Evolutionary conservation across 345 rosid genomes (phyloP).

Genomic region (Dovyalis caffra): DNA sequence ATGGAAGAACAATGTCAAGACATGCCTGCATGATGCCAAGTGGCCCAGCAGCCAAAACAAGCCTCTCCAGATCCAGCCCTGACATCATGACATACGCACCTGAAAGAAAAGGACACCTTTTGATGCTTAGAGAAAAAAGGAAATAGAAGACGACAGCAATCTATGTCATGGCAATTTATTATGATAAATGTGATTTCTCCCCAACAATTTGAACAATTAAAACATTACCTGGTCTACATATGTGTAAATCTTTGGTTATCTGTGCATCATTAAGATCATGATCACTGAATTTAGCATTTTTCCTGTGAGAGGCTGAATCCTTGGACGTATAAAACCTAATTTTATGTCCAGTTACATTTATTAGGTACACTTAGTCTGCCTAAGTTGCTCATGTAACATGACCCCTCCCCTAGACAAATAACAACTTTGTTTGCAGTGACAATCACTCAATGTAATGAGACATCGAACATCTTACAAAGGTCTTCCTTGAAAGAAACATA

Average conservation of each 20-base stretch:
- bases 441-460: background rate
- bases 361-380: background rate
- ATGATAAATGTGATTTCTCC: background rate
- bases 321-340: too few relatives aligned
- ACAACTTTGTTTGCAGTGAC: background rate
- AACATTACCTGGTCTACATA: too few relatives aligned
- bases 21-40: conserved; percentile 96
- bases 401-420: background rate
- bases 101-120: conserved; percentile 26
- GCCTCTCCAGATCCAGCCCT: conserved; percentile 92
- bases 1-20: conserved; percentile 90
- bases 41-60: conserved; percentile 91
- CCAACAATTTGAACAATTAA: background rate
- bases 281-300: too few relatives aligned
- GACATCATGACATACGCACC: conserved; percentile 97
- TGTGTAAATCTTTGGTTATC: too few relatives aligned
- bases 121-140: background rate
- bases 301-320: too few relatives aligned
- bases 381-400: background rate
- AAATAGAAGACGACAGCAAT: background rate
- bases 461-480: conserved; percentile 2
- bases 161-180: conserved; percentile 6
- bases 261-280: too few relatives aligned
- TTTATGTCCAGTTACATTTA: too few relatives aligned
- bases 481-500: background rate